Evolutionary conservation across 129 eudicot species (phyloP), one percentile per base, ranked within the genome.

Genomic region (Tanacetum coccineum): DNA sequence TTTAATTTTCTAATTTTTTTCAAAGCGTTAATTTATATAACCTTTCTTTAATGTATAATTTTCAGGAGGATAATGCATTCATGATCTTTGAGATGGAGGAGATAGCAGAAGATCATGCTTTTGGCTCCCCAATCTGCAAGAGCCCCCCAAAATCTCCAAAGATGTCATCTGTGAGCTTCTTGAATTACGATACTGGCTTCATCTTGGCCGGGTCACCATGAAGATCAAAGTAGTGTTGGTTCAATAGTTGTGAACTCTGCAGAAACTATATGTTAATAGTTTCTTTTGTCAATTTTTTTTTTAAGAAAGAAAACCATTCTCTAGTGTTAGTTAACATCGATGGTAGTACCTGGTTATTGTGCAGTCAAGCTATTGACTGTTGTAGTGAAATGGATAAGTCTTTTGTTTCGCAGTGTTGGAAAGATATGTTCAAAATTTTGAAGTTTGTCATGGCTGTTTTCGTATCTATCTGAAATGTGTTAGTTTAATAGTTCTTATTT

Each of bases 141-240:
- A 76, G 80, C n/a, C n/a, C n/a, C 73, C 92, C 85, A 15, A 63
- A 30, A 44, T 86, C 87, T 51, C 83, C 84, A 14, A 77, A 70
- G 54, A 11, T 51, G 18, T 12, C 84, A 13, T 70, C 66, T 26
- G 59, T 48, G 70, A 57, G 13, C 63, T 74, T 78, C 79, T 67
- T 18, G 55, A 77, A 80, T 12, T 77, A 73, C 51, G 78, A 71
- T 13, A 63, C 81, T 20, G 73, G 76, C 73, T 73, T 82, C 59
- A 76, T 61, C 15, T 60, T 82, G 74, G 68, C 63, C 3, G 87
- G 63, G 62, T 49, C 82, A 18, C 91, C 91, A 53, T 20, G 66
- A 54, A 26, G 54, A 58, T 64, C 61, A 50, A 81, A 67, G 66
- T 67, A 63, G 28, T 58, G 76, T 61, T n/a, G n/a, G 67, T 67